Evolutionary conservation across 2,329 filamentous ascomycete species (phyloP), one percentile per base, ranked within the genome.

Genomic region (Fusarium equiseti): DNA sequence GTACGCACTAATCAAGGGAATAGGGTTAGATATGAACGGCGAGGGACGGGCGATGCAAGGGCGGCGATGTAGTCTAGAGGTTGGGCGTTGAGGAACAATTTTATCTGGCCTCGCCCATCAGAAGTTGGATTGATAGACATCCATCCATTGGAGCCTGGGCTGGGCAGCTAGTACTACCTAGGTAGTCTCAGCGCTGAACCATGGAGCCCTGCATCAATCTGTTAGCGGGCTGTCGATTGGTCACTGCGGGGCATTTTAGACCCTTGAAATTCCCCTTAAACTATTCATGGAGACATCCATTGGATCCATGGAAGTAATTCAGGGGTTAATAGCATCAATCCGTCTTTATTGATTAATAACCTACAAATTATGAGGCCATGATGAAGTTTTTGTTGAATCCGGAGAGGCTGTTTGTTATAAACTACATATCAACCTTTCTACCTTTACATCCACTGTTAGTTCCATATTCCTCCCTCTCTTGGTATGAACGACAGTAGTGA

Each of bases 221-320:
- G 57, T 58, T 65, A 66, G 59, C 20, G 20, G 20, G 20, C 54
- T 61, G 45, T 74, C 72, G 61, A 76, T 76, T 76, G 74, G 74
- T 56, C 54, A 45, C 49, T 58, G 71, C 63, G 69, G 74, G 72
- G 69, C 63, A 61, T 59, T 53, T 53, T 48, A 59, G 66, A 71
- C 59, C 73, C 65, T 68, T 61, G 51, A 57, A 58, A 57, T 15
- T 22, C 52, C 62, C 61, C 73, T 44, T 46, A 43, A 45, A 26
- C 42, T 44, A n/a, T 42, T 49, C 16, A 35, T 56, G 35, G 45
- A 59, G 57, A 58, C 63, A 53, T 38, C 18, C 35, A 53, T 51
- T 43, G 35, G 16, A 18, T n/a, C 16, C 35, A 38, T 38, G 35
- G 35, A 40, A 62, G 61, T 62, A 43, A 62, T 67, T 67, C 63